Evolutionary conservation across 2,329 filamentous ascomycete genomes (phyloP), one percentile per base, ranked within the genome.

Genomic region (Pseudogymnoascus pannorum): DNA sequence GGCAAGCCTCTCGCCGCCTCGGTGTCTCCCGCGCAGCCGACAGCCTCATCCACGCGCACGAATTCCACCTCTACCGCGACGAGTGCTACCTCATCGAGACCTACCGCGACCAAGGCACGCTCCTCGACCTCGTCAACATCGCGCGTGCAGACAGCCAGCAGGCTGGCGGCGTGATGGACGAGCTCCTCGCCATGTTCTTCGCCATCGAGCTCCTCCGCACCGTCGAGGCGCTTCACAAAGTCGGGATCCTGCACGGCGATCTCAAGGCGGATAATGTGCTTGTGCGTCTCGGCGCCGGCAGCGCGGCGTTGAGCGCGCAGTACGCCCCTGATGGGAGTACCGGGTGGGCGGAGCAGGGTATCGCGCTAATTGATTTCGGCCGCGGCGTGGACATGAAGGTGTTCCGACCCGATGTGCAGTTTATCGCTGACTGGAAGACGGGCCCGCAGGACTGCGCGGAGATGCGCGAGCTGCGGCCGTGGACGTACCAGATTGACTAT

Each of bases 401-500:
- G 2, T 99, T 97, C 77, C 75, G 76, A 2, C 80, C 87, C 0
- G 83, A 87, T 42, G 91, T 93, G 9, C 87, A 87, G 66, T 99
- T 99, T 78, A 85, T 97, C 63, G 94, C 93, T 0, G 94, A 99
- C 76, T 99, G 94, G 94, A 89, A 94, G 74, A 92, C 91, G 0
- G 85, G 84, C 14, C 82, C 88, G 22, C 87, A 91, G 59, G 94
- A 99, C 75, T 99, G 94, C 74, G 88, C 90, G 16, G 94, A 99
- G 79, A 96, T 97, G 84, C 88, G 92, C 54, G 93, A 99, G 76
- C 84, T 91, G 61, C 83, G 93, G 1, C 92, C 92, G 0, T 99
- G 94, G 94, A 97, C 93, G 1, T 97, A 92, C 78, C 94, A 99
- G 73, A 91, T 97, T 67, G 94, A 99, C 77, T 95, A 97, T 69